Evolutionary conservation across 805 yeast species (phyloP), one percentile per base, ranked within the genome.

Genomic region (Metschnikowia picachoensis): DNA sequence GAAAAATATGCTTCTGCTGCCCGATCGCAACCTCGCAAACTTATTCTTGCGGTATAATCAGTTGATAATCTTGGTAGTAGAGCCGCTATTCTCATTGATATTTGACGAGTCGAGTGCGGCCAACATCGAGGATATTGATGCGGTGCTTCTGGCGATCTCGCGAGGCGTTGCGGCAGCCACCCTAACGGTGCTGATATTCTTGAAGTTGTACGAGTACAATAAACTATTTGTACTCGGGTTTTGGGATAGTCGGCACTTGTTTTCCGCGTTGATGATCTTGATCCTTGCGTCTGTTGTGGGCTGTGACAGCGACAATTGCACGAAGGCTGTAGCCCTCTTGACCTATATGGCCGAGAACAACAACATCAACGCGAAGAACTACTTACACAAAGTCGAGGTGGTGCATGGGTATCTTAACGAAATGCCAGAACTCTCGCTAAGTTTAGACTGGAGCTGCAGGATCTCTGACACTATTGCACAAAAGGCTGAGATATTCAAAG

Each of bases 241-340:
- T 45, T 70, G 73, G 71, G 76, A 71, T 46, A 55, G 67, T 38
- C 72, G 67, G 48, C 70, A 70, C 53, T 51, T 70, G 34, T 70
- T 60, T 45, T 56, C 64, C 4, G 67, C 74, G 1, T 47, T 68
- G 20, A 50, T 68, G 16, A 47, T 64, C 17, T 44, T 67, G 31
- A 52, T 67, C 11, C 56, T 68, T 48, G 60, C 66, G 0, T 41
- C 49, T n/a, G 43, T 50, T 8, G 41, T 48, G 9, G 52, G 57
- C 8, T 51, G 34, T 28, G 44, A 42, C 6, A 41, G 39, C 30
- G 34, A 17, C 27, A 41, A 43, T 17, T 43, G 40, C 30, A 48
- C 37, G 41, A 34, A 37, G 20, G 52, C 51, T 9, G 54, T 65
- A 12, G 69, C 70, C 1, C 51, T 70, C 30, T 54, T 71, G 16